phyloP scores from a whole-genome alignment of 2,329 filamentous ascomycete genomes.

The Phyllosticta citriasiana region DNA sequence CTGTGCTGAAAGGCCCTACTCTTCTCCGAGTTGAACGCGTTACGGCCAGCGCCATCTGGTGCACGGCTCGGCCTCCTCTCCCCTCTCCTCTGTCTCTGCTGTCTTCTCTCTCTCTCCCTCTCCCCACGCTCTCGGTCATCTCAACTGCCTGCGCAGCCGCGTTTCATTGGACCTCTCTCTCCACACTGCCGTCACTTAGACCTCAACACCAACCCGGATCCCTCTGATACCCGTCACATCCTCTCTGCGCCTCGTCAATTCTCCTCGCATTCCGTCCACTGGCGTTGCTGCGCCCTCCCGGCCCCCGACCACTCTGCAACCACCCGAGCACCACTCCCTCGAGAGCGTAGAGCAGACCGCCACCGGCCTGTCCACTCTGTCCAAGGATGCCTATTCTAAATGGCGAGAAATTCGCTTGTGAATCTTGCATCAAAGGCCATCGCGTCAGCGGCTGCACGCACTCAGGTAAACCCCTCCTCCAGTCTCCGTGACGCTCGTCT shows the following conservation, averaged over 20 bases:
- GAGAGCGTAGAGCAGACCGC: conserved; percentile 10
- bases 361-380: conserved; percentile 10
- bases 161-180: conserved; percentile 1
- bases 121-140: no score
- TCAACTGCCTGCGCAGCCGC: neutral
- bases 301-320: neutral
- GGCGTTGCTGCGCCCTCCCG: neutral
- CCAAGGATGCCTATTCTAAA: conserved; percentile 41
- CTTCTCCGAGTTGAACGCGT: conserved; percentile 26
- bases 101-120: conserved; percentile 14
- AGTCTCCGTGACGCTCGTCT: conserved; percentile 5
- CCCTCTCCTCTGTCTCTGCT: conserved; percentile 11
- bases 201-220: neutral
- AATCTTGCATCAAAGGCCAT: conserved; percentile 95
- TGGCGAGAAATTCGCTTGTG: conserved; percentile 96
- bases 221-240: neutral
- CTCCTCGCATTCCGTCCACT: neutral
- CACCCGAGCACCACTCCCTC: neutral
- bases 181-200: no score
- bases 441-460: conserved; percentile 98
- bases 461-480: conserved; percentile 51
- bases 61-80: conserved; percentile 26
- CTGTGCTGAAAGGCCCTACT: conserved; percentile 24
- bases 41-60: conserved; percentile 32
- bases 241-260: neutral